Evolutionary conservation across 2,329 filamentous ascomycete species (phyloP).

Genomic region (Trichoderma sp.): DNA sequence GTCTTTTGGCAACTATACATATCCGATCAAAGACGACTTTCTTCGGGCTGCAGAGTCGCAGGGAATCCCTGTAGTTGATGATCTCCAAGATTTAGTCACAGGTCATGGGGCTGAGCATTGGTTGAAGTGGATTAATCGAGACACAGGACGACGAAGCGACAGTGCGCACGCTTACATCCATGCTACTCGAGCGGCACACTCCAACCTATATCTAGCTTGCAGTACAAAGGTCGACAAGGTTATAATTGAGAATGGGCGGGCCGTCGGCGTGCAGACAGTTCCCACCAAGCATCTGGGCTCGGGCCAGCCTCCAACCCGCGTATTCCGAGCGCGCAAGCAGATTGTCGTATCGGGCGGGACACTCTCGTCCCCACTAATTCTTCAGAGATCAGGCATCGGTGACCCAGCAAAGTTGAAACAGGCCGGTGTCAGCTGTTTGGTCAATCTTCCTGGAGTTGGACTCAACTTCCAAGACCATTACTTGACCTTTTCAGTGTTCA

Average conservation of each 20-base stretch:
- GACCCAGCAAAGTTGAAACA: constrained; percentile 41
- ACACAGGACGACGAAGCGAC: constrained; percentile 24
- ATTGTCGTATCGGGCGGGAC: constrained; percentile 50
- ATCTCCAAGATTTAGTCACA: constrained; percentile 49
- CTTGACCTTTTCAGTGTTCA: constrained; percentile 42
- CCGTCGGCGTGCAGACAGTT: constrained; percentile 55
- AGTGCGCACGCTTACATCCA: constrained; percentile 32
- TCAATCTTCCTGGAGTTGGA: constrained; percentile 51
- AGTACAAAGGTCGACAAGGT: constrained; percentile 44
- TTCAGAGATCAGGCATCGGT: constrained; percentile 60
- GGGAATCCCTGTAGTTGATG: constrained; percentile 49
- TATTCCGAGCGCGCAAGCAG: constrained; percentile 52
- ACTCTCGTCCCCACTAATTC: constrained; percentile 48
- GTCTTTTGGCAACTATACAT: constrained; percentile 45
- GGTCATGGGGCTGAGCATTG: constrained; percentile 36
- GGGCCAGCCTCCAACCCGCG: constrained; percentile 27
- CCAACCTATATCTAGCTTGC: constrained; percentile 34
- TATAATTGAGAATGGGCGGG: constrained; percentile 52
- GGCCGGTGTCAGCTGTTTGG: constrained; percentile 47
- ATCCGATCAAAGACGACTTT: constrained; percentile 45
- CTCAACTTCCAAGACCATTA: constrained; percentile 43
- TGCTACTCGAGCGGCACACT: constrained; percentile 31
- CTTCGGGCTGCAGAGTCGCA: constrained; percentile 45
- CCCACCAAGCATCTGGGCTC: constrained; percentile 44
- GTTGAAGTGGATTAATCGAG: constrained; percentile 42